Evolutionary conservation across 345 rosid genomes (phyloP).

Genomic region (Alliaria petiolata): DNA sequence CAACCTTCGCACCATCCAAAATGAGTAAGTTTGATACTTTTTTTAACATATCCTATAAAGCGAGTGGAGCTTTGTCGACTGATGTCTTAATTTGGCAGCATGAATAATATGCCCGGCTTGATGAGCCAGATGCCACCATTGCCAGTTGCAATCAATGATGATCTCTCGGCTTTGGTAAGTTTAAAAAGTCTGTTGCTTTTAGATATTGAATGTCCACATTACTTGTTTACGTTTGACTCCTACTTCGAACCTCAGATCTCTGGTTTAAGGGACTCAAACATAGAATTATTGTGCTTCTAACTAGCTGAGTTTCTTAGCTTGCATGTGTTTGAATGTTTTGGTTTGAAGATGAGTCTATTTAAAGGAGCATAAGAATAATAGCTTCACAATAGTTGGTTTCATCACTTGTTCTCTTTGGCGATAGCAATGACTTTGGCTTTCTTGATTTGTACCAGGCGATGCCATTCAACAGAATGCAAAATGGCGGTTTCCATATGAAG

Average conservation of each 20-base stretch:
- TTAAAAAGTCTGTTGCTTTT: slow-evolving; percentile 14
- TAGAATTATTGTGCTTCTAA: not conserved
- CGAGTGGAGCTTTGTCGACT: slow-evolving; percentile 12
- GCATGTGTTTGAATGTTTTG: not conserved
- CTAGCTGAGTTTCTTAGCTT: not conserved
- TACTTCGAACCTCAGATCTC: not conserved
- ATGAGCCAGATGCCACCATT: slow-evolving; percentile 95
- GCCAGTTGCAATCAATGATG: slow-evolving; percentile 55
- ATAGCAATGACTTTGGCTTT: slow-evolving; percentile 6
- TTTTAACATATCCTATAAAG: slow-evolving; percentile 7
- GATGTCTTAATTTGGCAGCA: slow-evolving; percentile 44
- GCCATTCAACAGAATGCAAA: slow-evolving; percentile 20
- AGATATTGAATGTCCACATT: too few relatives aligned
- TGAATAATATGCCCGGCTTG: slow-evolving; percentile 75
- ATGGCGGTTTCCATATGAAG: slow-evolving; percentile 24
- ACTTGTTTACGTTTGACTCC: not conserved
- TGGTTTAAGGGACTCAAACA: not conserved
- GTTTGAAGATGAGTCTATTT: not conserved
- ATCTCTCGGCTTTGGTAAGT: slow-evolving; percentile 65
- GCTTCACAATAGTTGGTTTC: not conserved
- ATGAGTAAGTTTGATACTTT: slow-evolving; percentile 54
- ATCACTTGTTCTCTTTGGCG: not conserved
- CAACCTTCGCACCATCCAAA: slow-evolving; percentile 66
- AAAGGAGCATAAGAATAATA: not conserved
- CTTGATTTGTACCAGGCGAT: slow-evolving; percentile 4